A percentile compares a stretch with the other conserved stretches of the same genome.
Conservation (phyloP, 257 asterid genomes). For the Solanum chiquidenum region DNA sequence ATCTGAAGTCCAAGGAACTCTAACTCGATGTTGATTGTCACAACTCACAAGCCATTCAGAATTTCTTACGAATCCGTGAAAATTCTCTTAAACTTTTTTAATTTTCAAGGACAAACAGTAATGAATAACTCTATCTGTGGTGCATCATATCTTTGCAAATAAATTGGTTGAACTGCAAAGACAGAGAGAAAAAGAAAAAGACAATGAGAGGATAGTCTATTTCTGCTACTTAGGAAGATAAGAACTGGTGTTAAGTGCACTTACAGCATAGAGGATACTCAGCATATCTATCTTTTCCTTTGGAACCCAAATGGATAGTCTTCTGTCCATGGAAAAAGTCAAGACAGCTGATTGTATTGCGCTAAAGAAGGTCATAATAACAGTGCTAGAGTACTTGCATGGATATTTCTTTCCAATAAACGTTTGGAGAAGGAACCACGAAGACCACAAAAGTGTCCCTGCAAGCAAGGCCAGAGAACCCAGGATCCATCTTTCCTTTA, state of each 20-base stretch:
- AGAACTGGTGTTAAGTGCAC: background rate
- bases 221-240: background rate
- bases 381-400: slow-evolving; percentile 70
- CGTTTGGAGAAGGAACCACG: slow-evolving; percentile 68
- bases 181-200: background rate
- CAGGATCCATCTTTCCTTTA: slow-evolving; percentile 37
- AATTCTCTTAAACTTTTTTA: background rate
- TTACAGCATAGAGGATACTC: slow-evolving; percentile 47
- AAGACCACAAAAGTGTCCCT: slow-evolving; percentile 63
- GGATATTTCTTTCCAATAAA: slow-evolving; percentile 50
- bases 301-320: slow-evolving; percentile 37
- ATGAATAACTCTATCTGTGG: background rate
- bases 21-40: background rate
- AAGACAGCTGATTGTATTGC: slow-evolving; percentile 52
- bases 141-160: background rate
- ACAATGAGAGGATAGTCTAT: background rate
- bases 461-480: slow-evolving; percentile 52
- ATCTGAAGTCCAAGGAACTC: background rate
- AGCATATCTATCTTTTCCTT: slow-evolving; percentile 33
- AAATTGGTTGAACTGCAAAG: background rate
- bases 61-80: background rate
- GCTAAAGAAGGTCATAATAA: slow-evolving; percentile 59
- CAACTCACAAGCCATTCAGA: background rate
- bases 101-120: background rate
- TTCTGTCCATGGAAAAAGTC: slow-evolving; percentile 29